These are phyloP conservation scores for Aspergillus saccharolyticus DNA, from an alignment of 495 filamentous ascomycete species.

Conservation along the genomic window DNA sequence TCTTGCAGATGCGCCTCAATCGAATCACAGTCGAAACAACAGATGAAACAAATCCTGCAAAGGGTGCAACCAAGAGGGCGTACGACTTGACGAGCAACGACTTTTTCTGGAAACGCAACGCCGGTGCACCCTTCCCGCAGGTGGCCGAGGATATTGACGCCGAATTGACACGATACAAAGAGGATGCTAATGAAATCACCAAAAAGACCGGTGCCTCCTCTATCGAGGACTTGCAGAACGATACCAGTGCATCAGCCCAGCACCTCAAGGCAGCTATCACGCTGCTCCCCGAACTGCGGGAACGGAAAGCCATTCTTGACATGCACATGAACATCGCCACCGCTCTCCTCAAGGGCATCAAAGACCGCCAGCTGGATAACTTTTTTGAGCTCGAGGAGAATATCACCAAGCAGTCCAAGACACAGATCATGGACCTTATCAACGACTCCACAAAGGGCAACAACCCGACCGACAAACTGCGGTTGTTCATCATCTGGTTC, in stretches of 20 bases:
- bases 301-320: conserved; percentile 84
- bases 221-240: conserved; percentile 89
- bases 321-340: conserved; percentile 99
- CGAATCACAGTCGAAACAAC: conserved; percentile 89
- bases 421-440: conserved; percentile 83
- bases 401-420: conserved; percentile 86
- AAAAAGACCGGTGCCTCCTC: conserved; percentile 90
- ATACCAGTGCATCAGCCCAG: conserved; percentile 79
- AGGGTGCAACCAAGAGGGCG: conserved; percentile 68
- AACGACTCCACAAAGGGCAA: conserved; percentile 76
- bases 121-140: conserved; percentile 88
- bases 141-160: conserved; percentile 94
- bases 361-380: conserved; percentile 90
- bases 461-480: conserved; percentile 79
- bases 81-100: conserved; percentile 90
- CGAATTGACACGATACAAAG: conserved; percentile 89
- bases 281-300: conserved; percentile 82
- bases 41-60: conserved; percentile 68
- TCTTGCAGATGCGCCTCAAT: conserved; percentile 89
- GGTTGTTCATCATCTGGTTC: conserved; percentile 96
- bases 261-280: conserved; percentile 96
- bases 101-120: conserved; percentile 96
- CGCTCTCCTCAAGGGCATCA: conserved; percentile 78
- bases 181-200: conserved; percentile 90
- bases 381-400: conserved; percentile 95